Percentiles rank a stretch among this genome's conserved stretches.
Evolutionary conservation across 306 rosid genomes (phyloP).

Genomic region (Lablab purpureus): DNA sequence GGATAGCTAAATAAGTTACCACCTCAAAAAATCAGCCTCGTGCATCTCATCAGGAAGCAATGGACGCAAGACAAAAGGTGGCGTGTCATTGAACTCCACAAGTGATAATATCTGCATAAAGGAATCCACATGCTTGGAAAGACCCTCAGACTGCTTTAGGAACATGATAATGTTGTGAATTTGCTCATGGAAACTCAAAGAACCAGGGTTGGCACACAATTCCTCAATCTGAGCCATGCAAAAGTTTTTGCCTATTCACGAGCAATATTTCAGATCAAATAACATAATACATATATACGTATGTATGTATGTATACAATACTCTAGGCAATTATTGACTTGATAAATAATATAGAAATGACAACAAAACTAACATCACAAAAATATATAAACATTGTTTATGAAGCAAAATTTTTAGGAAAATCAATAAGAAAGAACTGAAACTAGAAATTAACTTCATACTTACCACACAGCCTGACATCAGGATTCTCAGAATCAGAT

Average conservation of each 20-base stretch:
- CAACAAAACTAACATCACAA: conserved; percentile 14
- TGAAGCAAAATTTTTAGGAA: conserved; percentile 20
- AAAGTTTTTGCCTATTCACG: conserved; percentile 74
- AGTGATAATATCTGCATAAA: conserved; percentile 94
- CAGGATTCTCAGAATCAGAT: conserved; percentile 86
- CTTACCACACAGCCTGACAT: conserved; percentile 77
- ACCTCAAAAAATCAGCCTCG: conserved; percentile 80
- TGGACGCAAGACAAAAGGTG: conserved; percentile 72
- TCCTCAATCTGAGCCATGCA: conserved; percentile 88
- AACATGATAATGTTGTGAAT: conserved; percentile 76
- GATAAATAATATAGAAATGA: not conserved
- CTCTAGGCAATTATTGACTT: not conserved
- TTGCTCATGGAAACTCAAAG: conserved; percentile 68
- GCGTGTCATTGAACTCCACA: conserved; percentile 72
- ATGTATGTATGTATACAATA: not conserved
- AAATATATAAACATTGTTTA: conserved; percentile 14
- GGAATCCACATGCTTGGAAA: conserved; percentile 89
- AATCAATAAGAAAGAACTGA: conserved; percentile 29
- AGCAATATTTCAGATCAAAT: conserved; percentile 31
- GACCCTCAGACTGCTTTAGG: conserved; percentile 86
- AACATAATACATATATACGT: not conserved
- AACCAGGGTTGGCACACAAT: conserved; percentile 69
- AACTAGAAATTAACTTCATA: conserved; percentile 36
- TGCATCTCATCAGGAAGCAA: conserved; percentile 80
- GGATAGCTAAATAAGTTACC: conserved; percentile 34